Evolutionary conservation across 768 basidiomycete genomes (phyloP).

Genomic region (Clavaria fumosa): DNA sequence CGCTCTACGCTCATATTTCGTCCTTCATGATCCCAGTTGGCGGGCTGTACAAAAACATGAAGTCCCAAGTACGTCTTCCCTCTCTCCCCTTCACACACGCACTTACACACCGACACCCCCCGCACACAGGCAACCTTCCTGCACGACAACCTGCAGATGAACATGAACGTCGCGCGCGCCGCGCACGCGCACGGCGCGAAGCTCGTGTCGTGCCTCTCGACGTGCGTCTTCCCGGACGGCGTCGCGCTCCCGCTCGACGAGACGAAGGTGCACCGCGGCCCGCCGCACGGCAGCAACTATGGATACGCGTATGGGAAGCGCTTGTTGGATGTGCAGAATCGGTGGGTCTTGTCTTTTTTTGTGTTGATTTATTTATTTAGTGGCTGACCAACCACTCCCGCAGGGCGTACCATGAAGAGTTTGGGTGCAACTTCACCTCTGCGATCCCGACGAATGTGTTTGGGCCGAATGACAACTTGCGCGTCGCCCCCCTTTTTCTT

Average conservation of each 20-base stretch:
- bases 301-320: constrained; percentile 95
- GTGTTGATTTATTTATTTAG: neutral
- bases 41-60: constrained; percentile 92
- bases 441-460: constrained; percentile 98
- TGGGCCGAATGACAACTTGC: constrained; percentile 92
- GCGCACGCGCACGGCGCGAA: constrained; percentile 58
- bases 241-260: constrained; percentile 89
- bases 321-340: constrained; percentile 91
- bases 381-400: too few species aligned
- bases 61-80: constrained; percentile 50
- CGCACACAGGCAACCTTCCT: constrained; percentile 64
- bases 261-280: constrained; percentile 81
- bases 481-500: constrained; percentile 11
- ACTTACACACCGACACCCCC: neutral
- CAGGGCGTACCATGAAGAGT: constrained; percentile 93
- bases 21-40: constrained; percentile 43
- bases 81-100: neutral
- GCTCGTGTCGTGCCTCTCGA: constrained; percentile 89
- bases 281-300: constrained; percentile 89
- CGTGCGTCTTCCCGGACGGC: constrained; percentile 95
- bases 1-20: neutral
- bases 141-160: constrained; percentile 89
- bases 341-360: constrained; percentile 31
- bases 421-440: constrained; percentile 87
- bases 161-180: constrained; percentile 80